A percentile compares a stretch with the other conserved stretches of the same genome.
phyloP scores from a whole-genome alignment of 2,329 filamentous ascomycete genomes.

The Penicillium sp. region DNA sequence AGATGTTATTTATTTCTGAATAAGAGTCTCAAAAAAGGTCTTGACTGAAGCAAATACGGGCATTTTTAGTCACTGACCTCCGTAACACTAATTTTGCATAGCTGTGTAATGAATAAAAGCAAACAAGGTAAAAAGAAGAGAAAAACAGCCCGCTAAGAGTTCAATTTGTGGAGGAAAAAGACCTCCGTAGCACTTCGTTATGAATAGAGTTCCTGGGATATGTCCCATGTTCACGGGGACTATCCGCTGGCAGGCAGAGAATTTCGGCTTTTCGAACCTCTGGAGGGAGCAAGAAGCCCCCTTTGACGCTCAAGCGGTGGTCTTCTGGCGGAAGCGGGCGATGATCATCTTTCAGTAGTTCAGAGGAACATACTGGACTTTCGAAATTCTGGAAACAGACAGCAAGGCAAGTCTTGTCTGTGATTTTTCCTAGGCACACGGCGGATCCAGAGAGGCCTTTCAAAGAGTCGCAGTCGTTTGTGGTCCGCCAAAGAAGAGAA shows the following conservation, averaged over 20 bases:
- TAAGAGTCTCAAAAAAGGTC: too few species aligned
- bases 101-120: too few species aligned
- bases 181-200: too few species aligned
- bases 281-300: slow-evolving; percentile 10
- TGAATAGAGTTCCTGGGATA: too few species aligned
- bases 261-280: slow-evolving; percentile 11
- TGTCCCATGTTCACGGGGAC: too few species aligned
- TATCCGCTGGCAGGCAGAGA: not conserved
- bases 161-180: too few species aligned
- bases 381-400: slow-evolving; percentile 13
- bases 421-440: slow-evolving; percentile 10
- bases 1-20: too few species aligned
- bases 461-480: slow-evolving; percentile 9
- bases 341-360: slow-evolving; percentile 1
- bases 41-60: too few species aligned
- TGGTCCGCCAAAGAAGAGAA: slow-evolving; percentile 12
- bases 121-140: too few species aligned
- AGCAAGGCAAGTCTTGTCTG: slow-evolving; percentile 7
- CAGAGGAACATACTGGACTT: slow-evolving; percentile 7
- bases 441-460: slow-evolving; percentile 10
- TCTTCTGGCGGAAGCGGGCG: not conserved
- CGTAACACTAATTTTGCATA: too few species aligned
- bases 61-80: too few species aligned
- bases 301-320: slow-evolving; percentile 6
- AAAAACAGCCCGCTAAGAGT: too few species aligned